phyloP scores from a whole-genome alignment of 73 alveolate genomes.

The Stentor roeselii region DNA sequence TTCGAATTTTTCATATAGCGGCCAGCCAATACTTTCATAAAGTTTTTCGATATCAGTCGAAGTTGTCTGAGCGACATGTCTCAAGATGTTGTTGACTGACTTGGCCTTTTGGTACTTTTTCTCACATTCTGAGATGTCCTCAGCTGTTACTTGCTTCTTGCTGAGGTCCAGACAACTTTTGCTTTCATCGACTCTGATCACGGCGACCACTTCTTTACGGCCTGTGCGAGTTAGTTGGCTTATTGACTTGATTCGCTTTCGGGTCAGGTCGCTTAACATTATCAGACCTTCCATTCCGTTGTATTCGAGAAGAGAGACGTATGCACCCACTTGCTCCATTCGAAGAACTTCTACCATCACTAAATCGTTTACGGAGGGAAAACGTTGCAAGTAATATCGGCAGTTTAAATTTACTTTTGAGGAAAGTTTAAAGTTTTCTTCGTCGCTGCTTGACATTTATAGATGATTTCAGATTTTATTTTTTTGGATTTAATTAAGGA shows the following conservation, averaged over 20 bases:
- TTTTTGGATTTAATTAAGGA: no score
- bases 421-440: background rate
- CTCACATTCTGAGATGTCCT: constrained; percentile 62
- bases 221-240: constrained; percentile 84
- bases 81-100: constrained; percentile 74
- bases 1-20: constrained; percentile 66
- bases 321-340: constrained; percentile 88
- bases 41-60: constrained; percentile 49
- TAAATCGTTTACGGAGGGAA: constrained; percentile 76
- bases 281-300: constrained; percentile 86
- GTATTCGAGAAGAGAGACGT: constrained; percentile 89
- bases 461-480: no score
- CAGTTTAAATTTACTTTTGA: constrained; percentile 50
- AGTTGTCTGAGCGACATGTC: constrained; percentile 53
- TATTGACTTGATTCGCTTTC: constrained; percentile 71
- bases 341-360: constrained; percentile 85
- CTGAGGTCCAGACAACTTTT: constrained; percentile 92
- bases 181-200: constrained; percentile 78
- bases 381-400: constrained; percentile 75
- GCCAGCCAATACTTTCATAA: constrained; percentile 78
- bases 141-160: constrained; percentile 76
- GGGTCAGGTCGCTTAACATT: constrained; percentile 84
- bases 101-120: constrained; percentile 63
- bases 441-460: no score
- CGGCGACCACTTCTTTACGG: constrained; percentile 84